phyloP scores from a whole-genome alignment of 176 grass and related monocot species.

The Puya raimondii region DNA sequence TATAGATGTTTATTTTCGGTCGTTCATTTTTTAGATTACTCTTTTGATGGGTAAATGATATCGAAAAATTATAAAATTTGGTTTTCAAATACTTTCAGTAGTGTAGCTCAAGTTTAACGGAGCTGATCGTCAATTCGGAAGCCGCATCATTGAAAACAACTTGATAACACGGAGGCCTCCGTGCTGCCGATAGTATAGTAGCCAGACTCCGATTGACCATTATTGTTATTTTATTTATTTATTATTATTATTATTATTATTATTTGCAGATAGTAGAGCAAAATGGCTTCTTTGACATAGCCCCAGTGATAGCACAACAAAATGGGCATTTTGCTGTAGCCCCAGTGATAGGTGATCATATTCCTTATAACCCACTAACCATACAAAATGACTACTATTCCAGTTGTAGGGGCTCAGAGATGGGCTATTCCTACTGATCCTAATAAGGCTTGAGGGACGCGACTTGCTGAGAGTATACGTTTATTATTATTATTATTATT shows the following conservation, averaged over 20 bases:
- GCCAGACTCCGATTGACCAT: no score
- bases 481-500: no score
- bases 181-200: no score
- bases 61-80: no score
- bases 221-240: background rate
- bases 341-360: constrained; percentile 58
- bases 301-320: constrained; percentile 48
- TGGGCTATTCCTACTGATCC: constrained; percentile 69
- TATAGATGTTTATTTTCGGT: no score
- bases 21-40: no score
- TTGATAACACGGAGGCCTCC: no score
- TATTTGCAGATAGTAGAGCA: constrained; percentile 86
- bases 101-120: no score
- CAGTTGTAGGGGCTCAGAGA: constrained; percentile 68
- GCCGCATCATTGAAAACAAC: no score
- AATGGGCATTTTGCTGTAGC: constrained; percentile 79
- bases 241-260: background rate
- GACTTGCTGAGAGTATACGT: background rate
- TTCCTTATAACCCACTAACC: constrained; percentile 60
- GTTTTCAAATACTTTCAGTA: no score
- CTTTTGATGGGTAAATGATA: no score
- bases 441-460: constrained; percentile 35
- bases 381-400: constrained; percentile 69
- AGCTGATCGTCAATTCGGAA: no score
- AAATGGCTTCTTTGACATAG: constrained; percentile 45